phyloP scores from a whole-genome alignment of 2,329 filamentous ascomycete species.

The Botryotinia globosa region DNA sequence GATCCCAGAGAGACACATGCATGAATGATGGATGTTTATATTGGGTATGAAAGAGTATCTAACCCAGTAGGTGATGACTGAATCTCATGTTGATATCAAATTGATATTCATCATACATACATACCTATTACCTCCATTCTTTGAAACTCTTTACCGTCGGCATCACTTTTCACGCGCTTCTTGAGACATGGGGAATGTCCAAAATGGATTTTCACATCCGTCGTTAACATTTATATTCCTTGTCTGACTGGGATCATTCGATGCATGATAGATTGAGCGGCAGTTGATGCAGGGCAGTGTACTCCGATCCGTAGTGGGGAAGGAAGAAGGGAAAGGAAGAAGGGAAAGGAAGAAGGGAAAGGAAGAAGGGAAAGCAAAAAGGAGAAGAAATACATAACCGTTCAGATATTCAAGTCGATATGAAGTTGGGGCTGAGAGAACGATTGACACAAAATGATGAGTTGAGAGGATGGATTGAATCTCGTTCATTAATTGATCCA shows the following conservation, averaged over 20 bases:
- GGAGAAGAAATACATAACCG: too few species aligned
- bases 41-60: not conserved
- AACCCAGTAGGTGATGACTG: not conserved
- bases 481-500: not conserved
- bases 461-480: not conserved
- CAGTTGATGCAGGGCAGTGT: not conserved
- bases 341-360: not conserved
- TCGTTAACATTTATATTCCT: constrained; percentile 1
- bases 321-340: not conserved
- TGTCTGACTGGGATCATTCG: constrained; percentile 10
- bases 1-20: not conserved
- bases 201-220: not conserved
- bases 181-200: constrained; percentile 10
- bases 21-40: too few species aligned
- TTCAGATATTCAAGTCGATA: not conserved
- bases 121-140: not conserved
- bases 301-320: constrained; percentile 1
- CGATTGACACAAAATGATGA: not conserved
- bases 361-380: not conserved
- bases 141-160: not conserved
- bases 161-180: not conserved
- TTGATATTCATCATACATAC: not conserved
- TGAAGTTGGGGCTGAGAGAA: not conserved
- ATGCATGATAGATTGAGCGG: constrained; percentile 10
- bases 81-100: not conserved